phyloP scores from a whole-genome alignment of 768 basidiomycete genomes.

The Neoboletus subvelutipes region DNA sequence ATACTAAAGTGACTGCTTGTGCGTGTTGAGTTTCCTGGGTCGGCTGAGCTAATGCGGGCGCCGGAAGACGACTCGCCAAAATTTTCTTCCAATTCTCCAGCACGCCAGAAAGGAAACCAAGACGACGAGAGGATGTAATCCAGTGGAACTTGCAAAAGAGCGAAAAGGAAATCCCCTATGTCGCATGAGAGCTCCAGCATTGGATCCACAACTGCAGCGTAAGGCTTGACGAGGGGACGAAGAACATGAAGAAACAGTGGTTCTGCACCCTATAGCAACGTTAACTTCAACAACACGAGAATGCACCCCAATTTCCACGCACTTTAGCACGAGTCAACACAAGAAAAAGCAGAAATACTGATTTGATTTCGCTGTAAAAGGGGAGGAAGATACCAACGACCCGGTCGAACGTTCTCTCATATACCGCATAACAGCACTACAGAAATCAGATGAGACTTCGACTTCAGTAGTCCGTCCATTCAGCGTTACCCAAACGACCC shows the following conservation, averaged over 20 bases:
- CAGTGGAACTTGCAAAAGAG: conserved; percentile 42
- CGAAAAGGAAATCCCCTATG: conserved; percentile 60
- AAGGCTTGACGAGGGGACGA: conserved; percentile 76
- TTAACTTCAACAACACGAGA: conserved; percentile 9
- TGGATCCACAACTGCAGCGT: conserved; percentile 63
- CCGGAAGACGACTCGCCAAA: conserved; percentile 4
- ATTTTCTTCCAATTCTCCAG: conserved; percentile 12
- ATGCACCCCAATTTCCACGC: conserved; percentile 25
- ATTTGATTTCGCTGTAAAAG: conserved; percentile 84
- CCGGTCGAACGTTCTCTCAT: conserved; percentile 66
- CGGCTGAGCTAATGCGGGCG: not conserved
- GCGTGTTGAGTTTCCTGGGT: conserved; percentile 3
- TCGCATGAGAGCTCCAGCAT: conserved; percentile 59
- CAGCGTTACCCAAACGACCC: conserved; percentile 78
- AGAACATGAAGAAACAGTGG: conserved; percentile 80
- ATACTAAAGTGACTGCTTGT: conserved; percentile 14
- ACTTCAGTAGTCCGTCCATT: conserved; percentile 8
- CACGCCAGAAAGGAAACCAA: conserved; percentile 25
- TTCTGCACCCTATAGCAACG: conserved; percentile 66
- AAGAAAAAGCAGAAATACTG: conserved; percentile 68
- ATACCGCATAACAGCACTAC: conserved; percentile 65
- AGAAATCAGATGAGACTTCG: conserved; percentile 14
- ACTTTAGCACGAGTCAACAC: conserved; percentile 75
- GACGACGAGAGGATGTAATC: conserved; percentile 35
- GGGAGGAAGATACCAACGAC: conserved; percentile 72